Percentiles rank a stretch among this genome's conserved stretches.
Evolutionary conservation across 495 filamentous ascomycete genomes (phyloP).

Genomic region (Penicillium desertorum): DNA sequence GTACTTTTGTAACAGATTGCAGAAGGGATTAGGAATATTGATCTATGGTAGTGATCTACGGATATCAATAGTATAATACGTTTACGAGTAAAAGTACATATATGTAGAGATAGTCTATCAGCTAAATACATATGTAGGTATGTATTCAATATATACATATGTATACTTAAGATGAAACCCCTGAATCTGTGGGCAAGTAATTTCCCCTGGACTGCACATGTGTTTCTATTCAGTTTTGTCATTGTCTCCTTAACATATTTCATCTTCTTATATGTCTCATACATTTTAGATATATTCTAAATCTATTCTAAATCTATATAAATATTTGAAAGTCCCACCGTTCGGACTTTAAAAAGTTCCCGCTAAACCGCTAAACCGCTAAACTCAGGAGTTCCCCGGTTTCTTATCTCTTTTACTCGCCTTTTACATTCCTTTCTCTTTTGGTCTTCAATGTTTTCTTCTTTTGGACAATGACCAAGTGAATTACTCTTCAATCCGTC

Average conservation of each 20-base stretch:
- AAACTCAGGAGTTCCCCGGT: background rate
- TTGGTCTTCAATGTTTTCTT: background rate
- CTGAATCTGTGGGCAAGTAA: conserved; percentile 4
- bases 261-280: background rate
- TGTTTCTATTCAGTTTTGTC: background rate
- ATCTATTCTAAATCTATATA: no score
- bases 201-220: background rate
- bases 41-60: background rate
- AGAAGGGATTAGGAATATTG: background rate
- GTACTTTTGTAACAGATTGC: background rate
- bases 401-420: background rate
- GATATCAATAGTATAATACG: no score
- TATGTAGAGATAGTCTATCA: no score
- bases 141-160: background rate
- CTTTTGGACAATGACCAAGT: background rate
- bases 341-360: background rate
- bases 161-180: conserved; percentile 1
- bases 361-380: background rate
- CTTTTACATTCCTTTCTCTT: background rate
- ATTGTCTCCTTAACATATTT: background rate
- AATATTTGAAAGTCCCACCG: no score
- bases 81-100: background rate
- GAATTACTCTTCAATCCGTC: background rate
- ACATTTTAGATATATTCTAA: background rate
- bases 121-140: background rate